Evolutionary conservation across 2,329 filamentous ascomycete genomes (phyloP).

Genomic region (Colletotrichum gigasporum): DNA sequence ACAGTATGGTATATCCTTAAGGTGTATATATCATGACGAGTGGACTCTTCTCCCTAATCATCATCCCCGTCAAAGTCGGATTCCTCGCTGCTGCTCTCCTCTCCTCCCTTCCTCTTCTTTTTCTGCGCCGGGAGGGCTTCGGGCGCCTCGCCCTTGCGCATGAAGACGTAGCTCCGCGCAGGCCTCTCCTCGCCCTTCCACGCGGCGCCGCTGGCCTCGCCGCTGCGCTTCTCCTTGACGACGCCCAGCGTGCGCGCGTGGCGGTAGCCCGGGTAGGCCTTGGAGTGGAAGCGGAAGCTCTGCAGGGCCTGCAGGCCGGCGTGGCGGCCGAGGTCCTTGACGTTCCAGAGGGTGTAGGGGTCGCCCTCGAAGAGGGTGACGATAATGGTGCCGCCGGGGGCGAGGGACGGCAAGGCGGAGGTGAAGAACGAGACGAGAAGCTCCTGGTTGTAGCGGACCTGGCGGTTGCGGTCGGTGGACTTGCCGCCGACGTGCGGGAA

Average conservation of each 20-base stretch:
- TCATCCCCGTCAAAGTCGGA: conserved; percentile 40
- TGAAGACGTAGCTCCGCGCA: conserved; percentile 70
- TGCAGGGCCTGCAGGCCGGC: conserved; percentile 74
- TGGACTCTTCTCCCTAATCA: background rate
- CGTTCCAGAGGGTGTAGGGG: conserved; percentile 96
- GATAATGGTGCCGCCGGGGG: conserved; percentile 70
- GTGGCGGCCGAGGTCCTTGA: conserved; percentile 86
- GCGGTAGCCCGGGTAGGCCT: conserved; percentile 76
- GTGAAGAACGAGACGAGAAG: conserved; percentile 76
- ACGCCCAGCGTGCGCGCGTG: conserved; percentile 79
- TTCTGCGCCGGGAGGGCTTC: conserved; percentile 36
- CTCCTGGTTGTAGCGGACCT: conserved; percentile 91
- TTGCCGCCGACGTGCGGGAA: conserved; percentile 96
- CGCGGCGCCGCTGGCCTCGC: conserved; percentile 50
- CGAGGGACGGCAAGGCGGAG: conserved; percentile 60
- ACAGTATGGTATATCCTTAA: no score
- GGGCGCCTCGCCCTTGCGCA: conserved; percentile 62
- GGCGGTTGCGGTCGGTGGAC: conserved; percentile 91
- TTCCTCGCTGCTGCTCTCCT: conserved; percentile 39
- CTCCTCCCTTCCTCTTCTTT: conserved; percentile 43
- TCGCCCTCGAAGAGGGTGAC: conserved; percentile 93
- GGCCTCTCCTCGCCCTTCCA: conserved; percentile 54
- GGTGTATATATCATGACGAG: no score
- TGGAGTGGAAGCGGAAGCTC: conserved; percentile 75
- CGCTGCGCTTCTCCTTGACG: conserved; percentile 57